Evolutionary conservation across 306 rosid species (phyloP).

Genomic region (Astragalus membranaceus): DNA sequence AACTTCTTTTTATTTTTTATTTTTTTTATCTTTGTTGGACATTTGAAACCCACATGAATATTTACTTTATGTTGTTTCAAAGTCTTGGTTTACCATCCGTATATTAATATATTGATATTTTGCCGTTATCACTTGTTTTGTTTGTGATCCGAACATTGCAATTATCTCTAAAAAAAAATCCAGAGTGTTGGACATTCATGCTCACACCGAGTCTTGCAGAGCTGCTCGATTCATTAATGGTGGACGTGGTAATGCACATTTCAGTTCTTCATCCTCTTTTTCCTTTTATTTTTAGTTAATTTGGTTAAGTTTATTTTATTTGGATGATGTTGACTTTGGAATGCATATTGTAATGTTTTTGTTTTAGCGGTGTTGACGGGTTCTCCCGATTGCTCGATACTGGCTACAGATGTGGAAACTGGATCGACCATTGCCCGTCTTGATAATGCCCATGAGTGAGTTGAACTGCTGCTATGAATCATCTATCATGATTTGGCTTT

Average conservation of each 20-base stretch:
- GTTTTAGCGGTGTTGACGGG: conserved; percentile 69
- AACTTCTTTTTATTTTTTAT: not conserved
- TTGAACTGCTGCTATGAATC: not conserved
- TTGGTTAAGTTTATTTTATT: not conserved
- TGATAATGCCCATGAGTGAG: conserved; percentile 71
- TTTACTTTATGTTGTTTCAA: not conserved
- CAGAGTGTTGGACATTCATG: conserved; percentile 70
- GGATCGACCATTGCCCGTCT: conserved; percentile 69
- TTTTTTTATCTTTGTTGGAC: not conserved
- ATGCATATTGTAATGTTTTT: conserved; percentile 8
- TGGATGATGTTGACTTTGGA: conserved; percentile 1
- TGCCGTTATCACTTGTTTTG: not conserved
- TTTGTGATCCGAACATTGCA: not conserved
- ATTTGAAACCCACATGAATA: not conserved
- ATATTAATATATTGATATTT: not conserved
- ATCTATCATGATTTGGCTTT: not conserved
- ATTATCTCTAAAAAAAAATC: not conserved
- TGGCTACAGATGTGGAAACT: conserved; percentile 82
- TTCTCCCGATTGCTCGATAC: conserved; percentile 74
- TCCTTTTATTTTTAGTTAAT: not conserved
- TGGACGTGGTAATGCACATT: conserved; percentile 56
- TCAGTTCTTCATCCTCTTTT: not conserved
- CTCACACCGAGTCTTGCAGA: conserved; percentile 78
- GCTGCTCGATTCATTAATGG: conserved; percentile 67
- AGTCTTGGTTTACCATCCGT: not conserved